A percentile compares a stretch with the other conserved stretches of the same genome.
These are phyloP conservation scores for Venturia effusa DNA, from an alignment of 2,329 filamentous ascomycete genomes.

Conservation along the genomic window DNA sequence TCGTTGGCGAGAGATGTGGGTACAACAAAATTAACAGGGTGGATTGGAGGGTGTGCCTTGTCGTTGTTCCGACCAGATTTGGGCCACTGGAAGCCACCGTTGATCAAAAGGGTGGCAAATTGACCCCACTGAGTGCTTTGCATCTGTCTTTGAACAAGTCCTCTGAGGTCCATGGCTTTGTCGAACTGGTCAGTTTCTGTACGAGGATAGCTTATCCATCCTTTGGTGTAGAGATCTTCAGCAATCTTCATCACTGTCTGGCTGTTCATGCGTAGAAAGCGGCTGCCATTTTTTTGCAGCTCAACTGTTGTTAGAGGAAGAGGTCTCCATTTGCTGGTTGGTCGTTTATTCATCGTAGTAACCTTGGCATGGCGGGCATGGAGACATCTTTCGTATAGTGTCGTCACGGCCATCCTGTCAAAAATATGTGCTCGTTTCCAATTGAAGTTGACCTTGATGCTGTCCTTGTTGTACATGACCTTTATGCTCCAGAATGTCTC, in stretches of 20 bases:
- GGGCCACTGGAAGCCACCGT: constrained; percentile 70
- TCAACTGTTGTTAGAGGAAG: constrained; percentile 91
- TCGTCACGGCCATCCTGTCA: constrained; percentile 67
- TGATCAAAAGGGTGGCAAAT: constrained; percentile 40
- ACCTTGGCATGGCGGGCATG: constrained; percentile 66
- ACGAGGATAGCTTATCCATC: constrained; percentile 94
- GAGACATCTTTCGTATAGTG: constrained; percentile 81
- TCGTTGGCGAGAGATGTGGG: constrained; percentile 48
- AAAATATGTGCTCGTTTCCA: constrained; percentile 81
- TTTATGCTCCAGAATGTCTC: constrained; percentile 92
- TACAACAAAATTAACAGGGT: constrained; percentile 78
- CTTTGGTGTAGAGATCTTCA: constrained; percentile 81
- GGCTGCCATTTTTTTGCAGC: constrained; percentile 87
- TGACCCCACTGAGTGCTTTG: constrained; percentile 66
- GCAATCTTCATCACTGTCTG: constrained; percentile 80
- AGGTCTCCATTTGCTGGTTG: constrained; percentile 88
- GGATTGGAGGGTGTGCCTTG: constrained; percentile 93
- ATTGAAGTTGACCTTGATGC: constrained; percentile 68
- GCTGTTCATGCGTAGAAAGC: constrained; percentile 81
- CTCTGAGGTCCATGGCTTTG: constrained; percentile 71
- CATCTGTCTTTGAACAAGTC: constrained; percentile 73
- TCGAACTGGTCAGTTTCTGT: constrained; percentile 97
- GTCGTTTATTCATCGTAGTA: constrained; percentile 77
- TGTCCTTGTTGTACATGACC: constrained; percentile 65
- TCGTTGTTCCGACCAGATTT: constrained; percentile 82